Percentiles rank a stretch among this genome's conserved stretches.
Conservation (phyloP, 2,329 filamentous ascomycete species). For the Neonectria faginata region DNA sequence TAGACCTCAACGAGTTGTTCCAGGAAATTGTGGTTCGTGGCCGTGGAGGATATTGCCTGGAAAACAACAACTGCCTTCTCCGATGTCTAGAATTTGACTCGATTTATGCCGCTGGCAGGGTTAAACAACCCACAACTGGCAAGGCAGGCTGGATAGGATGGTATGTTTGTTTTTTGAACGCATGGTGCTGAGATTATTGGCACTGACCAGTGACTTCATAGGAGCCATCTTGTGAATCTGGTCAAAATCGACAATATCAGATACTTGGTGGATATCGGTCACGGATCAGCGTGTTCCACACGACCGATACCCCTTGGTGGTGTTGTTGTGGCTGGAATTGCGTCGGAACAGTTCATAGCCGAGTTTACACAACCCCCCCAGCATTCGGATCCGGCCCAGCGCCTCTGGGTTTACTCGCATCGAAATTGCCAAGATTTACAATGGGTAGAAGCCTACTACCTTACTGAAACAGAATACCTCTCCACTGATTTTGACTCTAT, state of each 20-base stretch:
- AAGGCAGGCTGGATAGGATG: slow-evolving; percentile 20
- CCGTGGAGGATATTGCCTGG: slow-evolving; percentile 28
- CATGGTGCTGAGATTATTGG: not conserved
- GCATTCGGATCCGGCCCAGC: slow-evolving; percentile 5
- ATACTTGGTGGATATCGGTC: slow-evolving; percentile 25
- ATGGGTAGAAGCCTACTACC: slow-evolving; percentile 24
- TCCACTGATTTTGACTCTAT: slow-evolving; percentile 24
- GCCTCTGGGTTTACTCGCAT: slow-evolving; percentile 29
- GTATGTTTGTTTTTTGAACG: not conserved
- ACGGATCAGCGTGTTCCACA: slow-evolving; percentile 20
- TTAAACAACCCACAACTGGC: not conserved
- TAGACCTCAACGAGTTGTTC: slow-evolving; percentile 18
- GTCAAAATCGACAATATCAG: slow-evolving; percentile 14
- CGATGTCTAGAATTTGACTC: slow-evolving; percentile 15
- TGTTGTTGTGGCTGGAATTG: slow-evolving; percentile 10
- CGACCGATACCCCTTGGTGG: slow-evolving; percentile 10
- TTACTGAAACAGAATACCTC: slow-evolving; percentile 23
- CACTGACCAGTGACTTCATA: not conserved
- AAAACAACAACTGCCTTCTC: slow-evolving; percentile 30
- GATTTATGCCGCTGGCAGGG: slow-evolving; percentile 17
- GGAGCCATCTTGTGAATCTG: slow-evolving; percentile 17
- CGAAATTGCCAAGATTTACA: not conserved
- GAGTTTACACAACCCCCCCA: slow-evolving; percentile 21
- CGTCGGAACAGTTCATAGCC: slow-evolving; percentile 14
- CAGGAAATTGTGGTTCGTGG: slow-evolving; percentile 15